These are phyloP conservation scores for Myriosclerotinia curreyana DNA, from an alignment of 2,329 filamentous ascomycete species.

Conservation along the genomic window DNA sequence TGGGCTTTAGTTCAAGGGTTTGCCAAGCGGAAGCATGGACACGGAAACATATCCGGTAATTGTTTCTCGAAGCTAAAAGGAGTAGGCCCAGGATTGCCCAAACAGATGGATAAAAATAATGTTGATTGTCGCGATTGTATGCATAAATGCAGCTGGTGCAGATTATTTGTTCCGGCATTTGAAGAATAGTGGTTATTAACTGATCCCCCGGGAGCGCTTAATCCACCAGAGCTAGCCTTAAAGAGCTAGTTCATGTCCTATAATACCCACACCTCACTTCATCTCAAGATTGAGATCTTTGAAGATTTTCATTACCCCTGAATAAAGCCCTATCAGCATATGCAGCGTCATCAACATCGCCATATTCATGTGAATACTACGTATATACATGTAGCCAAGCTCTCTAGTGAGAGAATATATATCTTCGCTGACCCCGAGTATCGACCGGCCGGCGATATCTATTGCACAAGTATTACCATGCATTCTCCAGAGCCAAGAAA, in stretches of 20 bases:
- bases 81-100: constrained; percentile 5
- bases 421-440: constrained; percentile 1
- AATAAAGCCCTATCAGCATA: constrained; percentile 3
- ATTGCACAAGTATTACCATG: constrained; percentile 4
- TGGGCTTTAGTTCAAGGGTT: constrained; percentile 1
- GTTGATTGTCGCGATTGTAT: constrained; percentile 3
- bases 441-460: background rate
- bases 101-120: background rate
- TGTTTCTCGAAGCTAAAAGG: background rate
- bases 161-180: background rate
- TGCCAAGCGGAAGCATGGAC: constrained; percentile 11
- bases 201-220: background rate
- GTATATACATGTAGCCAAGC: constrained; percentile 16
- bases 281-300: constrained; percentile 14
- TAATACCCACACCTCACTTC: constrained; percentile 7
- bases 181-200: background rate
- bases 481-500: constrained; percentile 16
- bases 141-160: background rate
- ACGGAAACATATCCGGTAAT: constrained; percentile 12
- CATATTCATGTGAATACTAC: constrained; percentile 2
- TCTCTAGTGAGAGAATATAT: constrained; percentile 18
- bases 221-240: background rate
- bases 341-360: constrained; percentile 1
- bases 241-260: background rate
- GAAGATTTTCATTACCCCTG: constrained; percentile 8